phyloP scores from a whole-genome alignment of 1,139 yeast species.

The Yamadazyma songkhlaensis region DNA sequence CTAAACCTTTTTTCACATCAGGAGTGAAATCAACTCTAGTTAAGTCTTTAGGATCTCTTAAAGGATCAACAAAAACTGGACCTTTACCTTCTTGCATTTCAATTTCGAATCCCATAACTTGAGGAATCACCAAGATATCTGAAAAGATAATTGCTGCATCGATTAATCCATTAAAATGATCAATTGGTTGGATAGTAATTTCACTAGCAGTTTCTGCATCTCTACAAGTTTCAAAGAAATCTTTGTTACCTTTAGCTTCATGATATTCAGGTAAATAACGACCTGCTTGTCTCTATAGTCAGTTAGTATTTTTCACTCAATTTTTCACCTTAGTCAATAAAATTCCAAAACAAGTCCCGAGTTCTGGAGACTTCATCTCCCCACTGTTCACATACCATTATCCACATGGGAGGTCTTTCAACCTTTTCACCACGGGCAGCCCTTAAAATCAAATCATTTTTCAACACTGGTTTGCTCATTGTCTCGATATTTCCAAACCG shows the following conservation, averaged over 20 bases:
- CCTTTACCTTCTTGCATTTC: conserved; percentile 95
- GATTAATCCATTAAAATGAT: conserved; percentile 80
- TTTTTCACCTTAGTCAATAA: neutral
- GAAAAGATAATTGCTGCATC: conserved; percentile 97
- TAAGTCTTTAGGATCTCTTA: conserved; percentile 72
- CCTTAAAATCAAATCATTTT: conserved; percentile 85
- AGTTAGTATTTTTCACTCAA: conserved; percentile 1
- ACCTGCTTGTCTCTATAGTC: conserved; percentile 72
- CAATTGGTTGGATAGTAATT: conserved; percentile 93
- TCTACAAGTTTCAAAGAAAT: conserved; percentile 90
- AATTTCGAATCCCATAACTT: conserved; percentile 96
- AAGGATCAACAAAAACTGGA: conserved; percentile 87
- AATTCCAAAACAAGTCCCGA: neutral
- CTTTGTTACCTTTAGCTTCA: conserved; percentile 78
- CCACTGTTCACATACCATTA: conserved; percentile 71
- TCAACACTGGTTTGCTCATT: conserved; percentile 48
- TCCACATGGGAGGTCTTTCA: conserved; percentile 98
- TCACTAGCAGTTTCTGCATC: conserved; percentile 92
- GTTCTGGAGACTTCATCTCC: neutral
- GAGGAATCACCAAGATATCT: conserved; percentile 94
- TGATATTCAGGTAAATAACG: conserved; percentile 89
- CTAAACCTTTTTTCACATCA: conserved; percentile 74
- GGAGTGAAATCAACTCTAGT: conserved; percentile 55
- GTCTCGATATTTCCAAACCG: neutral
- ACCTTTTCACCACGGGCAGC: conserved; percentile 82